Conservation (phyloP, 768 basidiomycete species). For the Polyporus arcularius region DNA sequence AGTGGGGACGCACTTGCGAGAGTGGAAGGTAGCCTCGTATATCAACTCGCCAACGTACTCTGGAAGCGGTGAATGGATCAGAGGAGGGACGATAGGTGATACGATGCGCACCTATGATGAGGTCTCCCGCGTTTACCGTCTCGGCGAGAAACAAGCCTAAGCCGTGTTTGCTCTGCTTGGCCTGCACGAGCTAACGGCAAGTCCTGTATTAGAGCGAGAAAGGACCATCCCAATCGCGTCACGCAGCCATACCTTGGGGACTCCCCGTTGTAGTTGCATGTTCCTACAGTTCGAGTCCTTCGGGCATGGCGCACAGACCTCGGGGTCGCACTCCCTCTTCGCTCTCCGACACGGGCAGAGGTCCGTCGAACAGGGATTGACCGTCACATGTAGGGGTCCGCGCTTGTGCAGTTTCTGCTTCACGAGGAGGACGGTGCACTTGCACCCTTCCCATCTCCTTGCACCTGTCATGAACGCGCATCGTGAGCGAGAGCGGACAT, state of each 20-base stretch:
- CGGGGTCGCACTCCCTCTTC: constrained; percentile 68
- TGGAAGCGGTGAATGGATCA: constrained; percentile 23
- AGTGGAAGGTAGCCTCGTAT: constrained; percentile 46
- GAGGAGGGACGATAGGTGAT: background rate
- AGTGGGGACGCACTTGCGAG: constrained; percentile 48
- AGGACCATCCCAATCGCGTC: background rate
- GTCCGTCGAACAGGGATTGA: constrained; percentile 36
- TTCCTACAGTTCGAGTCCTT: constrained; percentile 43
- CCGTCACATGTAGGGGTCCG: constrained; percentile 7
- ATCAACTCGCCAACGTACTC: constrained; percentile 72
- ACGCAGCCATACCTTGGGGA: constrained; percentile 32
- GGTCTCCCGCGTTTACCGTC: constrained; percentile 41
- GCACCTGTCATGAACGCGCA: constrained; percentile 39
- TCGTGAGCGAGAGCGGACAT: background rate
- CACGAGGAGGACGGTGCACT: constrained; percentile 36
- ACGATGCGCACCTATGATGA: constrained; percentile 26
- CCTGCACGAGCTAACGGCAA: constrained; percentile 15
- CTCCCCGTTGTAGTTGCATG: constrained; percentile 47
- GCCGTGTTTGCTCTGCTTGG: constrained; percentile 29
- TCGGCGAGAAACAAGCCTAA: constrained; percentile 57
- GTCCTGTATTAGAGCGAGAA: background rate
- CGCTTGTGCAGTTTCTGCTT: background rate
- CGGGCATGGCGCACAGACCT: constrained; percentile 46
- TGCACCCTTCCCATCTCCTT: constrained; percentile 60
- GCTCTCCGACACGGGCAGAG: constrained; percentile 55